These are phyloP conservation scores for Fibroporia radiculosa DNA, from an alignment of 768 basidiomycete species.

Conservation along the genomic window DNA sequence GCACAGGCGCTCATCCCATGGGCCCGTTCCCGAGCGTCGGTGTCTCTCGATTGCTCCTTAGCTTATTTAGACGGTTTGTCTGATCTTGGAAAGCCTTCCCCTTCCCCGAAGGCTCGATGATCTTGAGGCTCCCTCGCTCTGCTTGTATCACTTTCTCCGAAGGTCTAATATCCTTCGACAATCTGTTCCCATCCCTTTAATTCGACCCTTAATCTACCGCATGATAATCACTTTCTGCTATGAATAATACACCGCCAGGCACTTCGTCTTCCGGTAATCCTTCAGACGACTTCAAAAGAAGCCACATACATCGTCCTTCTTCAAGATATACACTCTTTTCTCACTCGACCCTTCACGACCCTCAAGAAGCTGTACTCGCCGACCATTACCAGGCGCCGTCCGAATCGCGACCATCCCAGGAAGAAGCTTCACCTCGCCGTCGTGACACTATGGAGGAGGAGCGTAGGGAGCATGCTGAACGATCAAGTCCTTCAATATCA, in stretches of 20 bases:
- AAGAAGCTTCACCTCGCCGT: not conserved
- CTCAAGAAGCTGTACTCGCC: conserved; percentile 10
- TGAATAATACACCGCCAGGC: not conserved
- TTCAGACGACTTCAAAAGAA: conserved; percentile 9
- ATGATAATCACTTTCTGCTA: conserved; percentile 10
- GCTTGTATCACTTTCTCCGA: conserved; percentile 20
- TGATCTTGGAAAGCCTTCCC: conserved; percentile 9
- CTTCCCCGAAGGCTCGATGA: conserved; percentile 12
- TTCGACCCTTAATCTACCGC: conserved; percentile 10
- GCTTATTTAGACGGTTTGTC: conserved; percentile 9
- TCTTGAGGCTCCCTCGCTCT: conserved; percentile 19
- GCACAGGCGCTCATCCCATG: conserved; percentile 15
- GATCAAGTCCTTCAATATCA: conserved; percentile 20
- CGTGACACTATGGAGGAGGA: conserved; percentile 1
- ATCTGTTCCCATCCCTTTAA: conserved; percentile 13
- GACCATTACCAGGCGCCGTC: conserved; percentile 2
- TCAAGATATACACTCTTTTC: conserved; percentile 11
- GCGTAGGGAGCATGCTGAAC: conserved; percentile 4
- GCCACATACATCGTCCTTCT: conserved; percentile 7
- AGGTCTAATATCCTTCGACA: conserved; percentile 19
- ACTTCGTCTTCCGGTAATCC: conserved; percentile 12
- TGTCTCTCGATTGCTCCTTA: conserved; percentile 13
- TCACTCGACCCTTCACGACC: conserved; percentile 3
- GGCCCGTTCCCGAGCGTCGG: conserved; percentile 18
- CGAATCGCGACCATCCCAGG: conserved; percentile 1